Evolutionary conservation across 2,329 filamentous ascomycete species (phyloP).

Genomic region (Tolypocladium paradoxum): DNA sequence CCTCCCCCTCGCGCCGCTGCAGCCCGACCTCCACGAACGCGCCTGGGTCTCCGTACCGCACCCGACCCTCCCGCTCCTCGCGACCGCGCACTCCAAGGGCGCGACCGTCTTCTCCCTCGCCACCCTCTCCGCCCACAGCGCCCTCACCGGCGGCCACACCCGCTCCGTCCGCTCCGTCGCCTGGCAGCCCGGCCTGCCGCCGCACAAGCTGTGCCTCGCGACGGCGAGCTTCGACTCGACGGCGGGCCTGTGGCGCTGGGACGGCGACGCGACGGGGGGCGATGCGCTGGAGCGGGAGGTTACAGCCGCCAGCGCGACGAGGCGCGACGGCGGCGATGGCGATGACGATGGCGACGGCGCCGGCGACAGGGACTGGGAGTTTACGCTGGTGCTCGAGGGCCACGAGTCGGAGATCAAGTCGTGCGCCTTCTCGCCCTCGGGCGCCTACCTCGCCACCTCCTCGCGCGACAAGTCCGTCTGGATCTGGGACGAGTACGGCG

Average conservation of each 20-base stretch:
- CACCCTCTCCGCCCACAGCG: conserved; percentile 67
- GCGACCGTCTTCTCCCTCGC: conserved; percentile 83
- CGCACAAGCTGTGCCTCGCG: conserved; percentile 63
- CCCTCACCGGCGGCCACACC: conserved; percentile 78
- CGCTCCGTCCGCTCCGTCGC: conserved; percentile 76
- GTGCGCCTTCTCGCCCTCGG: conserved; percentile 62
- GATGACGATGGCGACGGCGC: conserved; percentile 33
- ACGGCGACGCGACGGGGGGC: conserved; percentile 28
- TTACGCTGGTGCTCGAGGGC: conserved; percentile 83
- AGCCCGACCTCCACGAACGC: conserved; percentile 53
- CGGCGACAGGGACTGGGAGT: conserved; percentile 78
- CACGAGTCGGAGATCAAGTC: conserved; percentile 91
- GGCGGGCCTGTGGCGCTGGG: conserved; percentile 71
- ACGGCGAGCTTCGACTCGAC: conserved; percentile 92
- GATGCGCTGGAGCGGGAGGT: conserved; percentile 1
- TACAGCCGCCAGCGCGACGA: neutral
- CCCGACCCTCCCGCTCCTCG: conserved; percentile 75
- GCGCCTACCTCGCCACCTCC: conserved; percentile 78
- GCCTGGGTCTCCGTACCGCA: conserved; percentile 83
- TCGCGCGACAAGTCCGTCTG: conserved; percentile 89
- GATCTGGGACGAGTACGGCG: conserved; percentile 77
- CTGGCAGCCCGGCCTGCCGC: conserved; percentile 68
- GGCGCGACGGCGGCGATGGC: conserved; percentile 29
- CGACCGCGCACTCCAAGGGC: conserved; percentile 77
- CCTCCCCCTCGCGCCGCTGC: conserved; percentile 37